Conservation (phyloP, 2,329 filamentous ascomycete species). For the Aureobasidium sp. region DNA sequence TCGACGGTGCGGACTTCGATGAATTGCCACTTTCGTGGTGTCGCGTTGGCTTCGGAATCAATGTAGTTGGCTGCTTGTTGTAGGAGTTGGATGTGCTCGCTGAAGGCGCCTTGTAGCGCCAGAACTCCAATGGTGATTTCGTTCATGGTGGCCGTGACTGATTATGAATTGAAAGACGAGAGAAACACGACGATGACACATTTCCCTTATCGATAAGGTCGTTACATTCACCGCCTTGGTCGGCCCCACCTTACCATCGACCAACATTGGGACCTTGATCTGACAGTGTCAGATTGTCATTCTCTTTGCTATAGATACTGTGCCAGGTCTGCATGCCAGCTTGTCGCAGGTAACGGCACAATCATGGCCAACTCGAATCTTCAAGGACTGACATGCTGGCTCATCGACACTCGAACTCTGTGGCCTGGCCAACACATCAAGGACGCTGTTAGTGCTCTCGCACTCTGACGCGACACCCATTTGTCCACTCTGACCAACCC, state of each 20-base stretch:
- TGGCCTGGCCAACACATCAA: conserved; percentile 42
- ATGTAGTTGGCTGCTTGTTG: conserved; percentile 57
- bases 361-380: not conserved
- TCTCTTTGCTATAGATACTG: not conserved
- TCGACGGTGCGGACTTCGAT: conserved; percentile 71
- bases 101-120: conserved; percentile 86
- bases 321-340: not conserved
- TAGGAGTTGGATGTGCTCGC: conserved; percentile 76
- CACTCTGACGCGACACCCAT: not conserved
- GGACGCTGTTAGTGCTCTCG: conserved; percentile 27
- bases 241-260: not conserved
- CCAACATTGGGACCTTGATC: not conserved
- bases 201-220: not conserved
- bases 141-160: conserved; percentile 15
- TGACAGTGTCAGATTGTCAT: not conserved
- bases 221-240: not conserved
- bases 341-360: not conserved
- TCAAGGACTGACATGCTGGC: conserved; percentile 37
- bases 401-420: conserved; percentile 42
- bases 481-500: not conserved
- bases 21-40: conserved; percentile 48
- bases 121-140: conserved; percentile 54
- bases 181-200: not conserved
- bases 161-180: not conserved
- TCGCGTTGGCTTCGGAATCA: conserved; percentile 19